These are phyloP conservation scores for Tulasnella sp. DNA, from an alignment of 768 basidiomycete species.

Conservation along the genomic window DNA sequence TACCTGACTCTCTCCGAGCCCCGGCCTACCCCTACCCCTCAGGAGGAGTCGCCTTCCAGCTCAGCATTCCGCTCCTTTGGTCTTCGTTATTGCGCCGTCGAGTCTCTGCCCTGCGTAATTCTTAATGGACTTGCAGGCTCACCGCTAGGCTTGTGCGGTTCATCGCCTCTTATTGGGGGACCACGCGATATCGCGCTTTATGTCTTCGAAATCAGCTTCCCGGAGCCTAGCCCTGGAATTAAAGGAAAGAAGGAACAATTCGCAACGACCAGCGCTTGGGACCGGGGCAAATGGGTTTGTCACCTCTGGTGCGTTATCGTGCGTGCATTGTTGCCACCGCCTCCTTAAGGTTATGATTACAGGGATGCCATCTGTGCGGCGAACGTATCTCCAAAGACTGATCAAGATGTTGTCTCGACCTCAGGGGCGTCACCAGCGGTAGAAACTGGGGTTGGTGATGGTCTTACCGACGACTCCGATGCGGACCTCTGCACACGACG, in stretches of 20 bases:
- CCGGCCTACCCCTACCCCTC: not conserved
- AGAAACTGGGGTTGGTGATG: not conserved
- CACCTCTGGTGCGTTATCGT: slow-evolving; percentile 14
- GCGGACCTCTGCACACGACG: slow-evolving; percentile 14
- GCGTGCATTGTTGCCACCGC: not conserved
- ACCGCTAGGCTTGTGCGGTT: not conserved
- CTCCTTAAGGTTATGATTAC: not conserved
- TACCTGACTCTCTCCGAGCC: not conserved
- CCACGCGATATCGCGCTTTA: slow-evolving; percentile 16
- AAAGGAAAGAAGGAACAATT: slow-evolving; percentile 18
- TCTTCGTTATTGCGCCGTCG: slow-evolving; percentile 20
- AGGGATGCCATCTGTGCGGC: slow-evolving; percentile 24
- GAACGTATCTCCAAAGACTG: not conserved
- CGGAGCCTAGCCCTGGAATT: not conserved
- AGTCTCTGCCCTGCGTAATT: slow-evolving; percentile 15
- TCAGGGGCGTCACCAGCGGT: not conserved
- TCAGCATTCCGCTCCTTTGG: slow-evolving; percentile 6
- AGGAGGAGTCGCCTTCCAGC: not conserved
- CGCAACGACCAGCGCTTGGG: slow-evolving; percentile 21
- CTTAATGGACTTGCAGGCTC: not conserved
- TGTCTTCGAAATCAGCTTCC: slow-evolving; percentile 19
- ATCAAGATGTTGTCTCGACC: not conserved
- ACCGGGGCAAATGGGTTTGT: slow-evolving; percentile 25
- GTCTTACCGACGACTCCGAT: not conserved
- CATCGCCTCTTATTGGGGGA: not conserved